Evolutionary conservation across 257 asterid species (phyloP).

Genomic region (Solanum tacnaense): DNA sequence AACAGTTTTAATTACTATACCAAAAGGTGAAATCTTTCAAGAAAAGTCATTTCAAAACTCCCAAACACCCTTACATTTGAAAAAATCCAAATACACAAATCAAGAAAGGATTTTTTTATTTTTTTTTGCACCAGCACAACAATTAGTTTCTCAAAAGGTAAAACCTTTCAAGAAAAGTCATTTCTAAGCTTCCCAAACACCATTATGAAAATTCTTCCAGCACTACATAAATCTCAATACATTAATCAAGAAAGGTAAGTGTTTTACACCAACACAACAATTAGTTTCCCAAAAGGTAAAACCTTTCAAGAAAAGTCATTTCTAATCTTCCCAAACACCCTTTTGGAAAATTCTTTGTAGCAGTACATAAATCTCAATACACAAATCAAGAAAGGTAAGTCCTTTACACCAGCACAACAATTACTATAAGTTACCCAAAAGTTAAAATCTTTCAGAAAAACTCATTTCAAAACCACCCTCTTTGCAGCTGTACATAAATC

Average conservation of each 20-base stretch:
- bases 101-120: background rate
- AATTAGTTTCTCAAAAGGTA: background rate
- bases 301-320: background rate
- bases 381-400: background rate
- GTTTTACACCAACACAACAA: background rate
- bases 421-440: background rate
- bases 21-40: background rate
- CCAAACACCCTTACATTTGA: background rate
- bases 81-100: background rate
- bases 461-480: background rate
- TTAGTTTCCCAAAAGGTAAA: background rate
- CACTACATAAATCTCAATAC: background rate
- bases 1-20: background rate
- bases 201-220: background rate
- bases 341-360: background rate
- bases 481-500: background rate
- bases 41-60: background rate
- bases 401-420: background rate
- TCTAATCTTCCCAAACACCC: background rate
- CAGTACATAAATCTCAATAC: background rate
- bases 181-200: background rate
- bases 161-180: background rate
- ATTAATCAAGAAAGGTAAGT: background rate
- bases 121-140: background rate
- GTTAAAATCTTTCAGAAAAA: background rate